Percentiles rank a stretch among this genome's conserved stretches.
phyloP scores from a whole-genome alignment of 169 alveolate species.

The Babesia gibsoni region DNA sequence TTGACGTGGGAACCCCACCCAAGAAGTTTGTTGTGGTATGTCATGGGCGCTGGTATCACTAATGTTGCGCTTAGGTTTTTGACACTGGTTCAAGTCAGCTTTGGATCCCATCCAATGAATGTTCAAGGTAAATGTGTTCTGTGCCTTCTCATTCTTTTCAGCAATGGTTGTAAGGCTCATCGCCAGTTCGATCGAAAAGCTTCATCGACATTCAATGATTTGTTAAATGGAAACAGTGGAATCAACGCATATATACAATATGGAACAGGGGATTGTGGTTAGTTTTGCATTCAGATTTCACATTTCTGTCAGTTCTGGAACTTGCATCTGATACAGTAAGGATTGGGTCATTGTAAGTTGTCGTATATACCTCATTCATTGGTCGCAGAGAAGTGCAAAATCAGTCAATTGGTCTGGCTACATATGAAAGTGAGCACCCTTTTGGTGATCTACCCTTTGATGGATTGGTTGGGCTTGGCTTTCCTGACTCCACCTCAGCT shows the following conservation, averaged over 20 bases:
- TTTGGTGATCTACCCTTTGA: conserved; percentile 89
- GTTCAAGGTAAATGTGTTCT: conserved; percentile 55
- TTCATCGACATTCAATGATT: conserved; percentile 72
- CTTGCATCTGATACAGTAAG: conserved; percentile 71
- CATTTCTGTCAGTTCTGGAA: conserved; percentile 58
- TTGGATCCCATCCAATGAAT: conserved; percentile 84
- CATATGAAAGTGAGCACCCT: conserved; percentile 82
- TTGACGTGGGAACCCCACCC: conserved; percentile 86
- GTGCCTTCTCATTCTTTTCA: conserved; percentile 5
- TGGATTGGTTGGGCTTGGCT: conserved; percentile 91
- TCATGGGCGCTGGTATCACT: background rate
- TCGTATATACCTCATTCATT: background rate
- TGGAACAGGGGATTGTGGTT: conserved; percentile 79
- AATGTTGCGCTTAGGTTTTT: conserved; percentile 58
- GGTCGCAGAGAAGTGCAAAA: conserved; percentile 69
- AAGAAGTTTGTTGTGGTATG: conserved; percentile 81
- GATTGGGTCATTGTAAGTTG: conserved; percentile 64
- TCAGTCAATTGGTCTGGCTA: conserved; percentile 86
- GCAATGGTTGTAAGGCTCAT: conserved; percentile 85
- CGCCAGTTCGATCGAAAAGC: conserved; percentile 75
- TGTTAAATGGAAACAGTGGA: conserved; percentile 18
- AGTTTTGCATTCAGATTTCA: background rate
- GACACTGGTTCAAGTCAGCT: conserved; percentile 88
- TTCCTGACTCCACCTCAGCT: conserved; percentile 74
- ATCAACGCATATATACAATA: conserved; percentile 69